phyloP scores from a whole-genome alignment of 148 eudicot genomes.

The Cornus florida region DNA sequence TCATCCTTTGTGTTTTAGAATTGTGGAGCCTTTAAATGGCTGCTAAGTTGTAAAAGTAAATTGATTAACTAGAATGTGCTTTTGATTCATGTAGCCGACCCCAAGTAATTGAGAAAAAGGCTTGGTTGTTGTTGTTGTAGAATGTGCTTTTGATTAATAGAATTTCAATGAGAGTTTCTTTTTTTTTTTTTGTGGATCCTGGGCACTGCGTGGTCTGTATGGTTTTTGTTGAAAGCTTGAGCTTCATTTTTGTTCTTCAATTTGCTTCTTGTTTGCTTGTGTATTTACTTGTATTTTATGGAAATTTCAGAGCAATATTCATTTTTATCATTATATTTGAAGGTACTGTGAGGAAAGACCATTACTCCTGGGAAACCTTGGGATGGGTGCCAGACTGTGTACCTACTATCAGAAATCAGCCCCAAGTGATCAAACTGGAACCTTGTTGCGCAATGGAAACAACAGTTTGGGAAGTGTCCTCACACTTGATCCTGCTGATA shows the following conservation, averaged over 20 bases:
- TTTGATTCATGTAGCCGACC: too few relatives aligned
- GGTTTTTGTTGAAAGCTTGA: neutral
- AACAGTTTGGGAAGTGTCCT: slow-evolving; percentile 73
- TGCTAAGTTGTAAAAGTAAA: neutral
- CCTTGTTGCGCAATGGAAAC: slow-evolving; percentile 53
- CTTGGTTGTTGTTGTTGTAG: too few relatives aligned
- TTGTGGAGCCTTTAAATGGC: neutral
- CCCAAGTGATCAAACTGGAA: slow-evolving; percentile 79
- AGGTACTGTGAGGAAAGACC: slow-evolving; percentile 99
- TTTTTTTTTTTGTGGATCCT: neutral
- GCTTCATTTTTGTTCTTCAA: neutral
- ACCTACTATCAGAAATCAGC: slow-evolving; percentile 90
- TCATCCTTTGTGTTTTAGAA: neutral
- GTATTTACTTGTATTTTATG: neutral
- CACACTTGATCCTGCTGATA: slow-evolving; percentile 91
- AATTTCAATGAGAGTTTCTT: too few relatives aligned
- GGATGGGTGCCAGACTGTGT: slow-evolving; percentile 97
- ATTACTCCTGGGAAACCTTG: slow-evolving; percentile 80
- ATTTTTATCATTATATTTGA: slow-evolving; percentile 17
- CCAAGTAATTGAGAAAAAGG: too few relatives aligned
- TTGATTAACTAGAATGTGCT: too few relatives aligned
- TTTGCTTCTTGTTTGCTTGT: neutral
- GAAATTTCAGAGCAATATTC: neutral
- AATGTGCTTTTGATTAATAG: too few relatives aligned
- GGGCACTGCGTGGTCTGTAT: neutral